Evolutionary conservation across 805 yeast genomes (phyloP).

Genomic region (Ogataea saltuana): DNA sequence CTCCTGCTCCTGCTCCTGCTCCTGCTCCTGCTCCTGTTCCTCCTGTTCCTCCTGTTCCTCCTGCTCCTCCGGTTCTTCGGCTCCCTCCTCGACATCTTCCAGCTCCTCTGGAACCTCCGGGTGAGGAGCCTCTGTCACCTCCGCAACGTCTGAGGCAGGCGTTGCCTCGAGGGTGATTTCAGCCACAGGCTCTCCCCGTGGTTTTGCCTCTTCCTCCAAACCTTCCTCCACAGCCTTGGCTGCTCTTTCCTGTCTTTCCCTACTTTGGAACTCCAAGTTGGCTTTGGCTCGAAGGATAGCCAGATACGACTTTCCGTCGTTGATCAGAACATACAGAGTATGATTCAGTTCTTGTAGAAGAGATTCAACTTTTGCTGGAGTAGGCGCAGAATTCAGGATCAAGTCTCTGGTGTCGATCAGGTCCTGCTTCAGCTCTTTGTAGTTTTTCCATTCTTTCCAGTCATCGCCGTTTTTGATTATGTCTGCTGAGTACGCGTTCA

Average conservation of each 20-base stretch:
- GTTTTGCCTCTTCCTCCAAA: constrained; percentile 1
- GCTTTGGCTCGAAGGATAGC: constrained; percentile 59
- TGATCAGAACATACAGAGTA: constrained; percentile 50
- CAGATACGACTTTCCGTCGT: constrained; percentile 64
- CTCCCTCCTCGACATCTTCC: constrained; percentile 10
- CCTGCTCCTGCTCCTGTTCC: constrained; percentile 3
- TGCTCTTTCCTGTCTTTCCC: constrained; percentile 46
- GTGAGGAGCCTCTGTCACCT: background rate
- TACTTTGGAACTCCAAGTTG: constrained; percentile 54
- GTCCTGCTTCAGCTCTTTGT: constrained; percentile 54
- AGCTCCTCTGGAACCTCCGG: constrained; percentile 4
- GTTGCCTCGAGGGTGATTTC: background rate
- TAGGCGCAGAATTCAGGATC: constrained; percentile 40
- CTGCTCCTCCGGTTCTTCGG: constrained; percentile 14
- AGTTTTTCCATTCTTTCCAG: constrained; percentile 63
- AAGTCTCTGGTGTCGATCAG: constrained; percentile 57
- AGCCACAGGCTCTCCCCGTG: constrained; percentile 1
- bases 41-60: constrained; percentile 10
- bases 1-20: constrained; percentile 8
- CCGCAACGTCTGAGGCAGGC: background rate
- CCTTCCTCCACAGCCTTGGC: constrained; percentile 17
- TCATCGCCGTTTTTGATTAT: constrained; percentile 47
- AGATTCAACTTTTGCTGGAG: constrained; percentile 32
- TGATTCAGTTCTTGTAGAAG: constrained; percentile 41
- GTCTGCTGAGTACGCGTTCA: constrained; percentile 63